These are phyloP conservation scores for Aspergillus steynii DNA, from an alignment of 495 filamentous ascomycete species.

Conservation along the genomic window DNA sequence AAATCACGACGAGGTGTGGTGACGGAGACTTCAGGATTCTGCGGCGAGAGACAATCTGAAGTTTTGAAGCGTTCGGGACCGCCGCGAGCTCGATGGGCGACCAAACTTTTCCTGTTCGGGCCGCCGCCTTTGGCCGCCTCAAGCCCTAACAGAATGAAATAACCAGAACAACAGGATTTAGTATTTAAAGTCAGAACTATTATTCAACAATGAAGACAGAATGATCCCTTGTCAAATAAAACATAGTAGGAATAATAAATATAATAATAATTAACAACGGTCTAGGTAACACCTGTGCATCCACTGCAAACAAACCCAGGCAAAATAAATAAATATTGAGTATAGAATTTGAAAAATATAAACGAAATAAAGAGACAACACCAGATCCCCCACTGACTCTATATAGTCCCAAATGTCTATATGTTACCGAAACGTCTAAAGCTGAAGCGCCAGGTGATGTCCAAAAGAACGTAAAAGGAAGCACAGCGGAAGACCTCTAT, in stretches of 20 bases:
- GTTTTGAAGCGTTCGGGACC: conserved; percentile 41
- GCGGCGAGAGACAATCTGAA: conserved; percentile 29
- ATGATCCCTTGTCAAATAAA: too few relatives aligned
- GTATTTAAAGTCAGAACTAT: too few relatives aligned
- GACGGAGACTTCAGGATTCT: conserved; percentile 6
- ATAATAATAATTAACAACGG: too few relatives aligned
- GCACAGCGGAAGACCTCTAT: conserved; percentile 8
- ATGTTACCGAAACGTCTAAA: background rate
- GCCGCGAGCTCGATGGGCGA: conserved; percentile 25
- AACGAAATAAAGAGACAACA: conserved; percentile 1
- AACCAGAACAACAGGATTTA: too few relatives aligned
- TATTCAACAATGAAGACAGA: too few relatives aligned
- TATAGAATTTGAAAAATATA: background rate
- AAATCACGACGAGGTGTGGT: conserved; percentile 19
- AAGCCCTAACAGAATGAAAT: background rate
- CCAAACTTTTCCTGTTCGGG: conserved; percentile 44
- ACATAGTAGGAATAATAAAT: too few relatives aligned
- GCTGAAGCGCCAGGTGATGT: background rate
- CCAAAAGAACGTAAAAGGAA: background rate
- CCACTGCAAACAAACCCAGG: background rate
- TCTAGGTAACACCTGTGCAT: background rate
- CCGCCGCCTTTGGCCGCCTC: conserved; percentile 19
- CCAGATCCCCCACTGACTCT: too few relatives aligned
- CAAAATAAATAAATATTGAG: background rate
- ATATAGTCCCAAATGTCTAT: background rate